phyloP scores from a whole-genome alignment of 306 rosid species.

The Sesbania bispinosa region DNA sequence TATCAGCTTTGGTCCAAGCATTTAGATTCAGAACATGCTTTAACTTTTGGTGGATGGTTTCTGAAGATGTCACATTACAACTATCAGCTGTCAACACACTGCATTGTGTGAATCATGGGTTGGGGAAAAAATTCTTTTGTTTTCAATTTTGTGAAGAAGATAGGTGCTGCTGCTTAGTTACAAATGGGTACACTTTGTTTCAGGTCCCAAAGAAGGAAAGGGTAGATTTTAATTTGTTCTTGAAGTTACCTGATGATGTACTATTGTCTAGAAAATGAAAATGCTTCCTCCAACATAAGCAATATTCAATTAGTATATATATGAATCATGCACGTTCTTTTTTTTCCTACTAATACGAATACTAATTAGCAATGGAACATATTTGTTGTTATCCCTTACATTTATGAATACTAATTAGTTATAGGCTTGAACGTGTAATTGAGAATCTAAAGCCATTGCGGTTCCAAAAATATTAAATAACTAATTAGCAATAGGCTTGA shows the following conservation, averaged over 20 bases:
- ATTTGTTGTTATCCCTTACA: too few species aligned
- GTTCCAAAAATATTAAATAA: too few species aligned
- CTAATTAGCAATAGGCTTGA: too few species aligned
- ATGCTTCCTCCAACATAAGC: neutral
- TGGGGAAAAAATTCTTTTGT: neutral
- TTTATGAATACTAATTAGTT: too few species aligned
- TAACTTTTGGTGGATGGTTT: neutral
- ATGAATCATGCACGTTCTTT: neutral
- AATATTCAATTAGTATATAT: neutral
- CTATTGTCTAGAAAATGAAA: neutral
- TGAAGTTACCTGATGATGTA: neutral
- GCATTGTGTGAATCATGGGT: constrained; percentile 14
- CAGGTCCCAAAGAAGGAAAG: neutral
- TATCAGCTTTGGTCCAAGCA: constrained; percentile 17
- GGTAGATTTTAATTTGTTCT: constrained; percentile 5
- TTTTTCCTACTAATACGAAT: neutral
- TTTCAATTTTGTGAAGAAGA: constrained; percentile 22
- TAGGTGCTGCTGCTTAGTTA: constrained; percentile 6
- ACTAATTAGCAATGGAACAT: neutral
- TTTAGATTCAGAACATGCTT: constrained; percentile 23
- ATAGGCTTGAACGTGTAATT: too few species aligned
- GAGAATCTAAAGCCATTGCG: too few species aligned
- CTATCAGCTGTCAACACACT: neutral
- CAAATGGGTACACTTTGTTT: neutral
- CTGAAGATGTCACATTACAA: constrained; percentile 4